Base-by-base conservation (phyloP, 257 asterid species). In the Solanum chiquidenum region DNA sequence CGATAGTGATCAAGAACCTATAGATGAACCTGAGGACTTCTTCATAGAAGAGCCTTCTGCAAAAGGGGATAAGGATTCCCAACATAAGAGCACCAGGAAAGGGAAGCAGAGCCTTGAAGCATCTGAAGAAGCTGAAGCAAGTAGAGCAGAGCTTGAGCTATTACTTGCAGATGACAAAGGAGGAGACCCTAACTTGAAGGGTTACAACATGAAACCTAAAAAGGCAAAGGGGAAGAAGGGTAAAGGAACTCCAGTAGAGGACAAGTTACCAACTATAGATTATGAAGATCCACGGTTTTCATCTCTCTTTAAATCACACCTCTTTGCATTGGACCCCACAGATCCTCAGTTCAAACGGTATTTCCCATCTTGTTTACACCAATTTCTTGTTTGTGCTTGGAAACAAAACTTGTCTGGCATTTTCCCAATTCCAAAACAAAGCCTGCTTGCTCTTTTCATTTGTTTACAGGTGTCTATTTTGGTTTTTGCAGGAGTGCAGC, bases 341-440 rank as follows among this genome's bases (percentile, higher is more conserved):
- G 99, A 97, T 89, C 99, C 98, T 85, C 97, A 95, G 71, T 97
- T 93, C 91, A 95, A 97, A 93, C 94, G 99, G 99, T 97, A 92
- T 83, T 31, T 76, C 38, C 66, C 21, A 6, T 83, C 72, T 37
- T 44, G 33, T 34, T 85, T 68, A 5, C 40, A n/a, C 25, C 42
- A 68, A 44, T 25, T 83, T 37, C 10, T 72, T 14, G 14, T 35
- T 77, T 31, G 31, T 82, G 86, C 64, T 18, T 49, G 1, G 9
- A 49, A 18, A 46, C 68, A 29, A 29, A 82, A 62, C 55, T 68
- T 25, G 18, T 49, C n/a, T 77, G 52, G 37, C 38, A 14, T 35
- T 29, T 68, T 35, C 20, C 73, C 29, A 9, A 16, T 6, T 75
- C 25, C 58, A 64, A 13, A 25, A 37, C 46, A 25, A 21, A 11